Evolutionary conservation across 257 asterid genomes (phyloP), one percentile per base, ranked within the genome.

Genomic region (Nyctanthes arbortristis): DNA sequence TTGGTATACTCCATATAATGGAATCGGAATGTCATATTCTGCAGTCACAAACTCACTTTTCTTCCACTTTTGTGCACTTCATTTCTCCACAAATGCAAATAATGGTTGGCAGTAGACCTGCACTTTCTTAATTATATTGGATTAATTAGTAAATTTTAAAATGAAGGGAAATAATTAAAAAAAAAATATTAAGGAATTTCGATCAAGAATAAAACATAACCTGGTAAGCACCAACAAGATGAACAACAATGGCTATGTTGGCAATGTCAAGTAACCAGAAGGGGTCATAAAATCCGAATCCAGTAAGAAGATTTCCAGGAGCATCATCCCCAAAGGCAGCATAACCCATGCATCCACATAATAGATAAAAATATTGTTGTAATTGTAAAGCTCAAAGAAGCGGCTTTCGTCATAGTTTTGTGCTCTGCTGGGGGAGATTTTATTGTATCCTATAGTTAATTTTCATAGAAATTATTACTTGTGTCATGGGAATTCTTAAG

Each of bases 101-200:
- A 74, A 22, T 11, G 78, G 74, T 34, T 74, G 78, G 39, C 52
- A 63, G 22, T 60, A 74, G 2, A 80, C 81, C 79, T 76, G 69
- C 7, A 39, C 8, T 59, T 49, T 64, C 18, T 39, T 65, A 60
- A 30, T 56, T 45, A 1, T 61, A 1, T 55, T 6, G 12, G 45
- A 5, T 40, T 39, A 52, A 69, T 7, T 7, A 43, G n/a, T n/a
- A n/a, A n/a, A n/a, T n/a, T n/a, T n/a, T n/a, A n/a, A n/a, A n/a
- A n/a, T n/a, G n/a, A n/a, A n/a, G n/a, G n/a, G n/a, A n/a, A n/a
- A n/a, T n/a, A n/a, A n/a, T n/a, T n/a, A n/a, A n/a, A n/a, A n/a
- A n/a, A n/a, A n/a, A n/a, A 11, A 39, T 29, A 8, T 57, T 56
- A n/a, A n/a, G n/a, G n/a, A n/a, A n/a, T n/a, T n/a, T n/a, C 54